phyloP scores from a whole-genome alignment of 441 rosid genomes.

The Gossypium gossypioides region DNA sequence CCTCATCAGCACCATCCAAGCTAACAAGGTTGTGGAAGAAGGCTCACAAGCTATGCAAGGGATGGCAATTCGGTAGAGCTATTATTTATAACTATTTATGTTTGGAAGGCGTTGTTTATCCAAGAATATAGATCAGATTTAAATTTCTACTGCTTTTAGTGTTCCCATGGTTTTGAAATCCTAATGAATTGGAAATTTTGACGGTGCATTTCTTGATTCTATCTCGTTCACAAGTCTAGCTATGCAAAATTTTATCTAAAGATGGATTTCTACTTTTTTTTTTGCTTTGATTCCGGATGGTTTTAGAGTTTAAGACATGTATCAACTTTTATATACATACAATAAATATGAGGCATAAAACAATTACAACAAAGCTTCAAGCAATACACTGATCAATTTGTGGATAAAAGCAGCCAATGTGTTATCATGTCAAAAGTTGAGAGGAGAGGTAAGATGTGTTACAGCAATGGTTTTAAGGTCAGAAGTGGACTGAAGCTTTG shows the following conservation, averaged over 20 bases:
- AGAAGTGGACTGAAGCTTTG: no score
- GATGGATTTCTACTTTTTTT: neutral
- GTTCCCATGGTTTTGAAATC: neutral
- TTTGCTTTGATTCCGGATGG: neutral
- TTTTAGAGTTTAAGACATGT: neutral
- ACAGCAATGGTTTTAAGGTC: no score
- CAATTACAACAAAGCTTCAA: no score
- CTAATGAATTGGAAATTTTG: conserved; percentile 15
- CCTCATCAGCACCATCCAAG: conserved; percentile 73
- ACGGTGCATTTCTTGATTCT: neutral
- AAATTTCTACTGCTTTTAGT: neutral
- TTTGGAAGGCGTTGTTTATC: neutral
- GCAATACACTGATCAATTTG: no score
- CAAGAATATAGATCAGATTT: neutral
- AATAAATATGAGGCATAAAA: no score
- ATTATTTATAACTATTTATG: neutral
- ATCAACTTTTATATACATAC: no score
- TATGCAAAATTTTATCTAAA: no score
- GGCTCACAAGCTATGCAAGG: conserved; percentile 68
- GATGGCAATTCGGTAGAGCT: conserved; percentile 40
- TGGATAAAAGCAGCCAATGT: no score
- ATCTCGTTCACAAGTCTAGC: neutral
- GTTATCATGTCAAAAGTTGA: no score
- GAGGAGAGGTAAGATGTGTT: no score
- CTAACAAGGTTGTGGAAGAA: conserved; percentile 79